Evolutionary conservation across 192 early-diverging fungal species (phyloP).

Genomic region (Spizellomyces sp.): DNA sequence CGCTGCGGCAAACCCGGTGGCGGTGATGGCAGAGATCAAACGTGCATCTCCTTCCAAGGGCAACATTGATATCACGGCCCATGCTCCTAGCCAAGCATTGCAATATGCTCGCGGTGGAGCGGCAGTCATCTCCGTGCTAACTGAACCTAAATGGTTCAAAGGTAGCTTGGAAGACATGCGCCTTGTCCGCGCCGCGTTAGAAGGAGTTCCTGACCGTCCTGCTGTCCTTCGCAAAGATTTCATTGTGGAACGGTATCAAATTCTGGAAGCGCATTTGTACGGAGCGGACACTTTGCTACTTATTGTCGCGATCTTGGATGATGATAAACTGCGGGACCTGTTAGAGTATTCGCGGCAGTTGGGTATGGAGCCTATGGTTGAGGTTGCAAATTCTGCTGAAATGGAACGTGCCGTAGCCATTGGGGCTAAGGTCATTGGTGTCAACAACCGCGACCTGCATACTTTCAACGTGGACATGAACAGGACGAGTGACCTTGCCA

Average conservation of each 20-base stretch:
- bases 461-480: constrained; percentile 94
- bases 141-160: constrained; percentile 99
- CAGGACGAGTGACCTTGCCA: constrained; percentile 77
- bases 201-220: constrained; percentile 70
- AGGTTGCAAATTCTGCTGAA: constrained; percentile 90
- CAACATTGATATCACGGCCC: constrained; percentile 77
- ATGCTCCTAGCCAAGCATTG: constrained; percentile 87
- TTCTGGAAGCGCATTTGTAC: constrained; percentile 89
- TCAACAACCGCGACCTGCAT: constrained; percentile 98
- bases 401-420: constrained; percentile 82
- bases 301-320: constrained; percentile 91
- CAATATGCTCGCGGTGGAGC: constrained; percentile 89
- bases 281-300: constrained; percentile 96
- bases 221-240: constrained; percentile 98
- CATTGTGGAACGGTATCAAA: constrained; percentile 93
- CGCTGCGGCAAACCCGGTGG: constrained; percentile 58
- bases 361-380: constrained; percentile 98
- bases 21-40: constrained; percentile 98
- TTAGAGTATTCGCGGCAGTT: constrained; percentile 74
- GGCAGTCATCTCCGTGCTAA: constrained; percentile 93
- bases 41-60: constrained; percentile 95
- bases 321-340: constrained; percentile 63
- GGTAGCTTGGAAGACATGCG: constrained; percentile 90
- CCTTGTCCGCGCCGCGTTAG: constrained; percentile 76
- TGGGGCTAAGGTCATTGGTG: constrained; percentile 89